Conservation (phyloP, 129 eudicot genomes). For the Escallonia herrerae region DNA sequence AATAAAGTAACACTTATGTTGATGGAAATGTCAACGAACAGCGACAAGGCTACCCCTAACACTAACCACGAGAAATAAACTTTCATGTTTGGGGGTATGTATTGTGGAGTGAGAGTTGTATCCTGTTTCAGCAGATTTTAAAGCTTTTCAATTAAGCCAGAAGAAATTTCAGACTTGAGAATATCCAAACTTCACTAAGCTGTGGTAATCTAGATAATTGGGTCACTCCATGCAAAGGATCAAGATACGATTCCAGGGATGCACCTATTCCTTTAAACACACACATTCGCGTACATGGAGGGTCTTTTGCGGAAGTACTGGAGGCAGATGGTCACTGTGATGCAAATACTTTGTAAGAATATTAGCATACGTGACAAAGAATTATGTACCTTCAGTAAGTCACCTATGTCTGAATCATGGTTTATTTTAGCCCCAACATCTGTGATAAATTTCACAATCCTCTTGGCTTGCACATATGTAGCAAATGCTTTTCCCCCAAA, state of each 20-base stretch:
- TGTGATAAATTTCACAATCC: conserved; percentile 11
- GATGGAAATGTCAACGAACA: too few relatives aligned
- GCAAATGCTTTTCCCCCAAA: conserved; percentile 99
- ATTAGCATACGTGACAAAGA: not conserved
- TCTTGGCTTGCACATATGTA: conserved; percentile 94
- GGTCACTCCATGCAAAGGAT: not conserved
- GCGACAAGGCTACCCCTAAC: too few relatives aligned
- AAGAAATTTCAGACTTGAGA: not conserved
- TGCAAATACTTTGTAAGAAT: not conserved
- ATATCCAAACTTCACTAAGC: not conserved
- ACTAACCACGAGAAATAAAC: too few relatives aligned
- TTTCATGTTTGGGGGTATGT: too few relatives aligned
- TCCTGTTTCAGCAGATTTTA: not conserved
- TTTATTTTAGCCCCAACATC: too few relatives aligned
- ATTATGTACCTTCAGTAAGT: conserved; percentile 22
- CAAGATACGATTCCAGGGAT: too few relatives aligned
- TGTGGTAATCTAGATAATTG: not conserved
- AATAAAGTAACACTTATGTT: too few relatives aligned
- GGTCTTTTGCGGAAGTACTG: too few relatives aligned
- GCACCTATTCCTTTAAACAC: too few relatives aligned
- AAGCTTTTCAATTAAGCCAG: not conserved
- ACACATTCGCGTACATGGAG: too few relatives aligned
- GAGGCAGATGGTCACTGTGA: not conserved
- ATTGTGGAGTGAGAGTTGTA: too few relatives aligned
- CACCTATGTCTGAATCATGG: too few relatives aligned